Evolutionary conservation across 306 rosid species (phyloP).

Genomic region (Prunus persica): Prunus_persica_NCBIv2 NC_034012.1:6196001-6196500

Average conservation of each 20-base stretch:
- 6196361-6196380: conserved; percentile 18
- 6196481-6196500: neutral
- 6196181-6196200: conserved; percentile 12
- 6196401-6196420: conserved; percentile 18
- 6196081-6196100: conserved; percentile 47
- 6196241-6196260: conserved; percentile 52
- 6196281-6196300: conserved; percentile 35
- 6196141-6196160: conserved; percentile 46
- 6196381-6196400: conserved; percentile 29
- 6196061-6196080: conserved; percentile 54
- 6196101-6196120: conserved; percentile 44
- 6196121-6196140: conserved; percentile 44
- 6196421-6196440: conserved; percentile 25
- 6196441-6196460: conserved; percentile 32
- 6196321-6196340: conserved; percentile 26
- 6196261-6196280: conserved; percentile 43
- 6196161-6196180: conserved; percentile 17
- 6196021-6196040: conserved; percentile 39
- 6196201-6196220: conserved; percentile 35
- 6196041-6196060: conserved; percentile 42
- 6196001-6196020: conserved; percentile 47
- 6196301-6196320: conserved; percentile 47
- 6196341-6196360: conserved; percentile 27
- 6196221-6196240: conserved; percentile 35
- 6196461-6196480: conserved; percentile 11